Evolutionary conservation across 768 basidiomycete genomes (phyloP).

Genomic region (Leccinum pellstonianum): DNA sequence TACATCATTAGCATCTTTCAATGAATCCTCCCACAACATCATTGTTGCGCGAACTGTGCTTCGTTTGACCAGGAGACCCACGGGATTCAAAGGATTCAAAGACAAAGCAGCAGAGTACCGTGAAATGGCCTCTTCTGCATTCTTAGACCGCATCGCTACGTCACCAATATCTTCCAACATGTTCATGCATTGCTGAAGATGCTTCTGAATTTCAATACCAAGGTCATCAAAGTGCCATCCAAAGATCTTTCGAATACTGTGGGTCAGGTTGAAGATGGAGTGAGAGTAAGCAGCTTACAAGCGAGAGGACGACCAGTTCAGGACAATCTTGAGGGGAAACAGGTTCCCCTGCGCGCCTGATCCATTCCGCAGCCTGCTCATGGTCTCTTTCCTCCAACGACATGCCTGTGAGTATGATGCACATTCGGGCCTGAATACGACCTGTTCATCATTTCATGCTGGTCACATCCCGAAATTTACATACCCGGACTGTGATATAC

Average conservation of each 20-base stretch:
- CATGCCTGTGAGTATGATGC: too few species aligned
- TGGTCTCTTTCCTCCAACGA: too few species aligned
- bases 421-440: too few species aligned
- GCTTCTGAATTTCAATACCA: neutral
- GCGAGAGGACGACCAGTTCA: too few species aligned
- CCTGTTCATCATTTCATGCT: too few species aligned
- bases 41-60: neutral
- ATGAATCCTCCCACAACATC: slow-evolving; percentile 1
- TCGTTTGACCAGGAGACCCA: slow-evolving; percentile 5
- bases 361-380: too few species aligned
- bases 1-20: slow-evolving; percentile 1
- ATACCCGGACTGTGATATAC: too few species aligned
- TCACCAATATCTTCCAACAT: neutral
- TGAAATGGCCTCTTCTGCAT: slow-evolving; percentile 1
- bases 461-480: too few species aligned
- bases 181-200: neutral
- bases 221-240: slow-evolving; percentile 14
- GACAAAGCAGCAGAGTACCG: neutral
- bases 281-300: too few species aligned
- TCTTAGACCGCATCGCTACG: neutral
- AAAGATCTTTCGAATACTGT: neutral
- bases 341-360: too few species aligned
- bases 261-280: too few species aligned
- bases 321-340: too few species aligned
- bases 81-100: neutral